phyloP scores from a whole-genome alignment of 192 early-diverging fungal species.

The Backusella westeae region DNA sequence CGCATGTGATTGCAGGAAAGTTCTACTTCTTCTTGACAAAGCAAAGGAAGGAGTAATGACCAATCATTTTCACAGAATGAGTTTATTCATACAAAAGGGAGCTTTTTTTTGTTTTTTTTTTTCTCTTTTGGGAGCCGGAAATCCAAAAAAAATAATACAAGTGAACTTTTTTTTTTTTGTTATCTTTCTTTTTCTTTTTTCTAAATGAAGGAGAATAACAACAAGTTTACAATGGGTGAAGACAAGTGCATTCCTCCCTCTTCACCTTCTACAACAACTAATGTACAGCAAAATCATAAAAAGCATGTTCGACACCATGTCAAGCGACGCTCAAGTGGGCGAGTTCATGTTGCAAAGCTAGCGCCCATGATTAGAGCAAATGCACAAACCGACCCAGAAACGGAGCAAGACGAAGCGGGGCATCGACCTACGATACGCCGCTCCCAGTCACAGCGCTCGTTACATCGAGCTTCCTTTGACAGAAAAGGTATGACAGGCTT shows the following conservation, averaged over 20 bases:
- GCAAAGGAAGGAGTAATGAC: not conserved
- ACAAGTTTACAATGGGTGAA: slow-evolving; percentile 8
- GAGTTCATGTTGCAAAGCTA: slow-evolving; percentile 28
- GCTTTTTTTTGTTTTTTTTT: not conserved
- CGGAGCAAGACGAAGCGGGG: not conserved
- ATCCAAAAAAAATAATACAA: too few species aligned
- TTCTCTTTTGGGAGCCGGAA: not conserved
- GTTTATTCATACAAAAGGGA: not conserved
- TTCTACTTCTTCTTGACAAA: not conserved
- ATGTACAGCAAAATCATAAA: not conserved
- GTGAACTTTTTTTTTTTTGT: not conserved
- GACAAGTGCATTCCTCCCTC: not conserved
- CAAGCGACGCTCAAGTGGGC: slow-evolving; percentile 23
- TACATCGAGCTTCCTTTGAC: slow-evolving; percentile 15
- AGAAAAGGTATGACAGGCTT: slow-evolving; percentile 5
- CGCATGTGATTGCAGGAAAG: not conserved
- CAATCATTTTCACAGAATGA: not conserved
- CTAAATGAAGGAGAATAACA: slow-evolving; percentile 2
- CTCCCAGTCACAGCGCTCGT: slow-evolving; percentile 8
- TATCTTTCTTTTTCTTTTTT: not conserved
- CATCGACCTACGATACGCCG: slow-evolving; percentile 7
- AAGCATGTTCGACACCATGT: slow-evolving; percentile 23
- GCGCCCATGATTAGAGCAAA: slow-evolving; percentile 16
- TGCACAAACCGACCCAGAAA: slow-evolving; percentile 10
- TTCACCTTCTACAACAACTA: not conserved